A percentile compares a stretch with the other conserved stretches of the same genome.
Evolutionary conservation across 768 basidiomycete species (phyloP).

Genomic region (Podaxis sp.): DNA sequence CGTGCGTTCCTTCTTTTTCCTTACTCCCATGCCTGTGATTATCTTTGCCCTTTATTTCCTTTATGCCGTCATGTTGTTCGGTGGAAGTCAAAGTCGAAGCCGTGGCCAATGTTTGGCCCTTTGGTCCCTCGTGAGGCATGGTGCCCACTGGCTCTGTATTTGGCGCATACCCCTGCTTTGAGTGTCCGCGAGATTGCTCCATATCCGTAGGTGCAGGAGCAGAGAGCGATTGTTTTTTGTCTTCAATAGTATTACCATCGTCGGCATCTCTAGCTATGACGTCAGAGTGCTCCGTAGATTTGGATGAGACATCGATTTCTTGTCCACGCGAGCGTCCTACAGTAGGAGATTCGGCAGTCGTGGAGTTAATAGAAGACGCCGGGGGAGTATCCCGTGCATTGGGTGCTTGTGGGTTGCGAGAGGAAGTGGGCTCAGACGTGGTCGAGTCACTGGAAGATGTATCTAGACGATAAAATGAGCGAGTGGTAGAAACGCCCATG

Average conservation of each 20-base stretch:
- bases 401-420: neutral
- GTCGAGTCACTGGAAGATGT: neutral
- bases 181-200: neutral
- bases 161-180: neutral
- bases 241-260: neutral
- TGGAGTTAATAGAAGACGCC: neutral
- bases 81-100: neutral
- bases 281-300: neutral
- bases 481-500: too few species aligned
- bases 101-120: neutral
- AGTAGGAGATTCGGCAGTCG: neutral
- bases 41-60: neutral
- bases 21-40: neutral
- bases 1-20: neutral
- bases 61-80: neutral
- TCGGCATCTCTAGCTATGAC: neutral
- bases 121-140: neutral
- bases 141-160: neutral
- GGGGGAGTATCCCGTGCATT: neutral
- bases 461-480: too few species aligned
- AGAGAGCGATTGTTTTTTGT: neutral
- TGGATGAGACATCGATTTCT: neutral
- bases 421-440: neutral
- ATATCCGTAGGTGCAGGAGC: neutral
- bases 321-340: neutral